Evolutionary conservation across 1,284 basidiomycete genomes (phyloP).

Genomic region (Sanghuangporus weigelae): DNA sequence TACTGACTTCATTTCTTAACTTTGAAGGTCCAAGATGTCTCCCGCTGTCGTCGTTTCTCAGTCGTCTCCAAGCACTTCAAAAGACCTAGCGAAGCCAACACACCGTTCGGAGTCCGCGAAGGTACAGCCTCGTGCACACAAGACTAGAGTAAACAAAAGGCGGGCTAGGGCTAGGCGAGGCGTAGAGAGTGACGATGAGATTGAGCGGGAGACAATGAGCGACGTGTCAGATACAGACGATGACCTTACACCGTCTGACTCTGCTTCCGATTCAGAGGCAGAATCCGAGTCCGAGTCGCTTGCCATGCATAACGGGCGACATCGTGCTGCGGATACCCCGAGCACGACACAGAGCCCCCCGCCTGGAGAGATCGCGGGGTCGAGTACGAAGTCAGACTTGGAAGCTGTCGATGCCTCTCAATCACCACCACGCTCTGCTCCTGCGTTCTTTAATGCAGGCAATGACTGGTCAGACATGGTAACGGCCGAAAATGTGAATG

Average conservation of each 20-base stretch:
- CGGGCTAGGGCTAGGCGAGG: slow-evolving; percentile 48
- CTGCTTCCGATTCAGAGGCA: slow-evolving; percentile 61
- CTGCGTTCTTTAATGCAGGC: slow-evolving; percentile 48
- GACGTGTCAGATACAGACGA: slow-evolving; percentile 54
- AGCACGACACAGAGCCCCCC: slow-evolving; percentile 58
- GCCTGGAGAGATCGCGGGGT: slow-evolving; percentile 26
- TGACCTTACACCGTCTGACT: slow-evolving; percentile 47
- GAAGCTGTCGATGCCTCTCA: slow-evolving; percentile 25
- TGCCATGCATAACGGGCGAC: slow-evolving; percentile 38
- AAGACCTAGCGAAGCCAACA: neutral
- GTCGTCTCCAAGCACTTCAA: slow-evolving; percentile 10
- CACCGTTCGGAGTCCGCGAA: neutral
- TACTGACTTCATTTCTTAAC: neutral
- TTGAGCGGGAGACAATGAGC: slow-evolving; percentile 59
- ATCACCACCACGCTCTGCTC: slow-evolving; percentile 24
- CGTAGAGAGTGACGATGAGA: slow-evolving; percentile 67
- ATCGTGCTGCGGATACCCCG: slow-evolving; percentile 51
- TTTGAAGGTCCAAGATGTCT: slow-evolving; percentile 5
- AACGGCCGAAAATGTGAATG: slow-evolving; percentile 59
- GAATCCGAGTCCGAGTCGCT: slow-evolving; percentile 56
- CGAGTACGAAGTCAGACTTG: slow-evolving; percentile 25
- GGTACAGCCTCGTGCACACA: slow-evolving; percentile 21
- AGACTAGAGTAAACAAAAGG: slow-evolving; percentile 36
- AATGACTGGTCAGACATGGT: slow-evolving; percentile 79
- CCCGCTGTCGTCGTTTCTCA: slow-evolving; percentile 6